Evolutionary conservation across 352 stramenopile genomes (phyloP), one percentile per base, ranked within the genome.

Genomic region (Globisporangium radiosum): DNA sequence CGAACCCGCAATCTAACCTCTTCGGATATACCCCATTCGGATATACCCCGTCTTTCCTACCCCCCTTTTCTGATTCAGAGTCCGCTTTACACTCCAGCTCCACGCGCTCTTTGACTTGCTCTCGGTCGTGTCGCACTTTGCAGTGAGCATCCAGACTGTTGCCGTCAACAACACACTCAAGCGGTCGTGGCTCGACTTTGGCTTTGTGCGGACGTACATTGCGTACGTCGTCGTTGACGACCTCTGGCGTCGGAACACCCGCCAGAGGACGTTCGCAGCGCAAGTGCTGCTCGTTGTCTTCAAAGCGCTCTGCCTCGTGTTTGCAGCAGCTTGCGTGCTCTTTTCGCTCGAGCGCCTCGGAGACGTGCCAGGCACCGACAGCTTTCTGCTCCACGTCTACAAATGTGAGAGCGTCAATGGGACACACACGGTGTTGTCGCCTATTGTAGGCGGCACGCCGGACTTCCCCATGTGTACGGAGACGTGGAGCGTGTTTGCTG

Each of bases 161-260:
- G 54, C 75, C 1, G 72, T 77, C 9, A 72, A 73, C 49, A 76
- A 68, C 33, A 74, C 79, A 48, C 66, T 71, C 9, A 68, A 73
- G 6, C 79, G 82, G 19, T 95, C 86, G 53, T 95, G 86, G 86
- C 71, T 95, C 54, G 83, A 93, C 70, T 88, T 95, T 63, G 86
- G 83, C 37, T 95, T 95, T 53, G 55, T 95, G 38, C 84, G 86
- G 36, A 81, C 81, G 6, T 95, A 95, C 65, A 79, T 93, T n/a
- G 65, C 85, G 17, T 94, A 94, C 56, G 73, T 89, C 57, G 84
- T 95, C 4, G 69, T 95, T 19, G 70, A 84, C 59, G 70, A 84
- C 43, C 66, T 95, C 25, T 92, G 92, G 59, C 57, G 67, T 39
- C 73, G 70, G 1, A 90, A 88, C 63, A 70, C 72, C 62, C 75